phyloP scores from a whole-genome alignment of 345 rosid genomes.

The Toxicodendron radicans region DNA sequence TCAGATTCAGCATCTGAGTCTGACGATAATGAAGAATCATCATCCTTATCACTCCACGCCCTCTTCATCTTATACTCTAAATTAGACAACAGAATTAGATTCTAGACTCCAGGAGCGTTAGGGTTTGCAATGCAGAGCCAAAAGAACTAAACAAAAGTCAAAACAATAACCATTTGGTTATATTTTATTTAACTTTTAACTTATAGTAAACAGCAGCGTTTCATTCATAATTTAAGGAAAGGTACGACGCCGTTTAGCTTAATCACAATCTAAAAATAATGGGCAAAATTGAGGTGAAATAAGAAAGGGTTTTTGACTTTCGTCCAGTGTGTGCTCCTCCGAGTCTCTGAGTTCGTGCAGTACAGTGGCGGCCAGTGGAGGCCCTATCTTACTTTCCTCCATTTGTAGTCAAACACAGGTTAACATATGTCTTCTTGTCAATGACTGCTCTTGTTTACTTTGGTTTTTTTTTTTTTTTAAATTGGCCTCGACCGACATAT shows the following conservation, averaged over 20 bases:
- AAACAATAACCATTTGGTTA: neutral
- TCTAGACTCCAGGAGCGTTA: neutral
- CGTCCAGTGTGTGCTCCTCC: neutral
- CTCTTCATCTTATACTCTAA: conserved; percentile 46
- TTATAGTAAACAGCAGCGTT: too few relatives aligned
- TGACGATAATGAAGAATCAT: conserved; percentile 44
- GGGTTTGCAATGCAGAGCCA: neutral
- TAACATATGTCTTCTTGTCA: neutral
- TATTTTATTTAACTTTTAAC: too few relatives aligned
- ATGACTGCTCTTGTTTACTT: neutral
- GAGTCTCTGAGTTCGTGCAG: neutral
- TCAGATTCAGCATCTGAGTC: conserved; percentile 40
- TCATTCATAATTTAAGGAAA: too few relatives aligned
- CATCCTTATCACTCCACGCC: conserved; percentile 50
- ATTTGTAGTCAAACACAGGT: neutral
- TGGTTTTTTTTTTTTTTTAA: neutral
- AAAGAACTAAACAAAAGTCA: neutral
- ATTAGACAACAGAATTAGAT: neutral
- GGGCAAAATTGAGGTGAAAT: neutral
- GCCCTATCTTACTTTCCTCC: neutral
- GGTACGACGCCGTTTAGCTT: neutral
- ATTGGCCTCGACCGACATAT: too few relatives aligned
- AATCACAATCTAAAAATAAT: neutral
- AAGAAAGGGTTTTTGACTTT: neutral
- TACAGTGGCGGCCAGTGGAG: neutral